These are phyloP conservation scores for Candida maesae DNA, from an alignment of 805 yeast species.

Conservation along the genomic window DNA sequence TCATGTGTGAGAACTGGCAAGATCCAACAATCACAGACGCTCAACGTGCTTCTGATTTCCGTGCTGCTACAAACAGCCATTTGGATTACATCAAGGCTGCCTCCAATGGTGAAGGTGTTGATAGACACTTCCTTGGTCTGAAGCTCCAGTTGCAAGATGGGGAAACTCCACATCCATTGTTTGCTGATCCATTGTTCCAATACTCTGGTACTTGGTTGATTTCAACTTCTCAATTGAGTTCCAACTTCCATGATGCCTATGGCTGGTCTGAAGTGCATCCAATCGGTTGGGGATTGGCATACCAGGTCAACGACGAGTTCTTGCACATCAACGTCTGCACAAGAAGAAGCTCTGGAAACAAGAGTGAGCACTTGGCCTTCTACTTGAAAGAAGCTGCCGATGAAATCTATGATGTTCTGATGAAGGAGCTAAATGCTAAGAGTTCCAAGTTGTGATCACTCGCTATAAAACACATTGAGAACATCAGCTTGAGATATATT, in stretches of 20 bases:
- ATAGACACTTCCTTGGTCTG: slow-evolving; percentile 89
- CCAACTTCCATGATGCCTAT: slow-evolving; percentile 82
- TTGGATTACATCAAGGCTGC: slow-evolving; percentile 72
- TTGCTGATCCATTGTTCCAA: slow-evolving; percentile 67
- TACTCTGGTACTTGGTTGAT: slow-evolving; percentile 84
- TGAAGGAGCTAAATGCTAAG: slow-evolving; percentile 14
- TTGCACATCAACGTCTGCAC: slow-evolving; percentile 81
- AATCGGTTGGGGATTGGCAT: slow-evolving; percentile 90
- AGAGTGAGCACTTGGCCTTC: slow-evolving; percentile 55
- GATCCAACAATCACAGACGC: slow-evolving; percentile 40
- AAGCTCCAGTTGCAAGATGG: slow-evolving; percentile 62
- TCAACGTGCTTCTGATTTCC: slow-evolving; percentile 64
- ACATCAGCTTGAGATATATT: background rate
- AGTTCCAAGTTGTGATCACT: slow-evolving; percentile 8
- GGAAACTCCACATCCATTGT: slow-evolving; percentile 59
- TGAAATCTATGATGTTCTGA: slow-evolving; percentile 68
- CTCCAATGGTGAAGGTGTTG: slow-evolving; percentile 83
- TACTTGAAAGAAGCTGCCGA: slow-evolving; percentile 76
- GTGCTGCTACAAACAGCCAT: slow-evolving; percentile 72
- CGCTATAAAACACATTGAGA: too few species aligned
- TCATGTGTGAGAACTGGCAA: slow-evolving; percentile 74
- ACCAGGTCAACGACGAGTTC: slow-evolving; percentile 85
- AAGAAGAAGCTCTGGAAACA: slow-evolving; percentile 56
- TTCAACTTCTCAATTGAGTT: slow-evolving; percentile 85
- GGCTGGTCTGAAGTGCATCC: slow-evolving; percentile 96